These are phyloP conservation scores for Coprinopsis marcescibilis DNA, from an alignment of 768 basidiomycete species.

Conservation along the genomic window DNA sequence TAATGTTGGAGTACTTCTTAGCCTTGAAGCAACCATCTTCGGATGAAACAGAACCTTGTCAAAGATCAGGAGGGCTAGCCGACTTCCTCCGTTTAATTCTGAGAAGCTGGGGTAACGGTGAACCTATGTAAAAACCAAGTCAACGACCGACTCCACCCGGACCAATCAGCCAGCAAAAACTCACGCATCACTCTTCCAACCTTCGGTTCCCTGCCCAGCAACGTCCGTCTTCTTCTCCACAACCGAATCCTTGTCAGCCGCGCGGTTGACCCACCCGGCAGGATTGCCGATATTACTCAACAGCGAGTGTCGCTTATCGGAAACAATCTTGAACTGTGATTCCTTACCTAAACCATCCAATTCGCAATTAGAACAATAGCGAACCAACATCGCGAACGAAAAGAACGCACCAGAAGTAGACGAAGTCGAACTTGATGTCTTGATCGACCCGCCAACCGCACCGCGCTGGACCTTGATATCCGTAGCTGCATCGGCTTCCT, in stretches of 20 bases:
- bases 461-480: not conserved
- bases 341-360: constrained; percentile 19
- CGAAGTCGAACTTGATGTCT: not conserved
- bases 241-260: constrained; percentile 33
- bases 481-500: not conserved
- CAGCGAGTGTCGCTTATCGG: constrained; percentile 63
- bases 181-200: constrained; percentile 43
- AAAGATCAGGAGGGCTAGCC: too few species aligned
- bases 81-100: too few species aligned
- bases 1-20: too few species aligned
- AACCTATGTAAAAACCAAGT: not conserved
- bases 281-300: constrained; percentile 60
- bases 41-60: too few species aligned
- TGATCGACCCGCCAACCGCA: not conserved
- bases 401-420: not conserved
- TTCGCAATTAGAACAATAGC: constrained; percentile 54
- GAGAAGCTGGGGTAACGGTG: not conserved
- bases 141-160: not conserved
- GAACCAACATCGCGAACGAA: constrained; percentile 51
- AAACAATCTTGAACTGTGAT: constrained; percentile 79
- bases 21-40: too few species aligned
- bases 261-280: constrained; percentile 65
- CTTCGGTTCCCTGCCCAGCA: constrained; percentile 20
- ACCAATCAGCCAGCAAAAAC: not conserved
- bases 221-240: constrained; percentile 12